Evolutionary conservation across 2,329 filamentous ascomycete species (phyloP).

Genomic region (Sporothrix pseudoabietina): DNA sequence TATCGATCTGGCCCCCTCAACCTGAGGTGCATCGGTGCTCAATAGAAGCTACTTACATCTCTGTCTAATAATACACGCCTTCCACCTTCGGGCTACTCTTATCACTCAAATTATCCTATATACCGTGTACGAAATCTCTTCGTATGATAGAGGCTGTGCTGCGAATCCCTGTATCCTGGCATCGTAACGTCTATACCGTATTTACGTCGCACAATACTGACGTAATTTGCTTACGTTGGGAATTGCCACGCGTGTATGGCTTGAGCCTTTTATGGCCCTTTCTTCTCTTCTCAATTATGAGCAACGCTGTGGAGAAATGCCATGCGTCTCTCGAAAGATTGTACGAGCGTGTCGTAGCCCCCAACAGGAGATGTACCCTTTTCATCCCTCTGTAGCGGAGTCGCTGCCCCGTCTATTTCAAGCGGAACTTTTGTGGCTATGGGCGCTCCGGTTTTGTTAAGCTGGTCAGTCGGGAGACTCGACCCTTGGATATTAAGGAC

Average conservation of each 20-base stretch:
- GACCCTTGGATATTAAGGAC: constrained; percentile 65
- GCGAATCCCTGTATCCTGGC: no score
- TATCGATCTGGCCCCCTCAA: neutral
- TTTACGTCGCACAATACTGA: no score
- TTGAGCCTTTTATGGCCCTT: neutral
- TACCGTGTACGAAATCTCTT: neutral
- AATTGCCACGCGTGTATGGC: neutral
- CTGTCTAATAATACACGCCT: neutral
- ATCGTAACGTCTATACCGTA: no score
- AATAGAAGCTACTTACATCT: neutral
- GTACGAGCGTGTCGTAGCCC: constrained; percentile 55
- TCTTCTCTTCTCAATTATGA: constrained; percentile 50
- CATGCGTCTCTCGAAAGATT: constrained; percentile 63
- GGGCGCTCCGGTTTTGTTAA: neutral
- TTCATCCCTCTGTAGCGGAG: neutral
- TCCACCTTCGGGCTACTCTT: neutral
- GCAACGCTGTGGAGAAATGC: constrained; percentile 56
- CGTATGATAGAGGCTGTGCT: no score
- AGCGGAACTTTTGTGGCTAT: neutral
- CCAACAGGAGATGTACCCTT: constrained; percentile 34
- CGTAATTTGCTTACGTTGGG: neutral
- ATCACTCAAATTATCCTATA: neutral
- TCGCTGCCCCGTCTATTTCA: neutral
- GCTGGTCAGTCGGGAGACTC: neutral
- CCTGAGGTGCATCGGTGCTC: neutral